Conservation (phyloP, 306 rosid genomes). For the Senna tora region DNA sequence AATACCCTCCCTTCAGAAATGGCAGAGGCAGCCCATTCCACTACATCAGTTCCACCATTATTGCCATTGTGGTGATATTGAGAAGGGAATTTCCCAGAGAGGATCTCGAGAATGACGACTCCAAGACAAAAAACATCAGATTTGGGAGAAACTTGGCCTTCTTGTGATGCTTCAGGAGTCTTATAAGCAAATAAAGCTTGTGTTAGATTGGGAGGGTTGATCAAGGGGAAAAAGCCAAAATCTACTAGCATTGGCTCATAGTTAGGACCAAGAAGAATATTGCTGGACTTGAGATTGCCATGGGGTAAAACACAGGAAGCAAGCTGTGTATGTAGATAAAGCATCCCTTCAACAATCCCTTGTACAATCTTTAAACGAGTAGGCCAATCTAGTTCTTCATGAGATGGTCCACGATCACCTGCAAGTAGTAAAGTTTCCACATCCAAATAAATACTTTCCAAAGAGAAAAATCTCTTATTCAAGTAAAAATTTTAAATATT, state of each 20-base stretch:
- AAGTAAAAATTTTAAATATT: not conserved
- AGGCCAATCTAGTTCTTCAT: conserved; percentile 67
- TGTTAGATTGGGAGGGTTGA: conserved; percentile 42
- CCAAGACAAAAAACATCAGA: conserved; percentile 83
- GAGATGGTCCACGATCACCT: conserved; percentile 75
- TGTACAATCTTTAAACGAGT: conserved; percentile 58
- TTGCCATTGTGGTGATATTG: conserved; percentile 65
- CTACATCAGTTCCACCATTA: conserved; percentile 72
- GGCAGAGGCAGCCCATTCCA: conserved; percentile 63
- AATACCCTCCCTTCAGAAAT: conserved; percentile 59
- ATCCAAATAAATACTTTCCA: too few relatives aligned
- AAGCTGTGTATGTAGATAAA: conserved; percentile 51
- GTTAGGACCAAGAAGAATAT: conserved; percentile 64
- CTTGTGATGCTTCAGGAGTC: conserved; percentile 63
- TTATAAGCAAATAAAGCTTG: conserved; percentile 65
- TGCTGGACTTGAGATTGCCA: conserved; percentile 86
- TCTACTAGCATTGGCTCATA: conserved; percentile 67
- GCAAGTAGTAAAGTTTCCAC: conserved; percentile 7
- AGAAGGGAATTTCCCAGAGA: conserved; percentile 77
- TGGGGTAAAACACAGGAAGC: conserved; percentile 64
- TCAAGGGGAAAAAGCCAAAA: conserved; percentile 55
- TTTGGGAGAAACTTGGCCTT: conserved; percentile 49
- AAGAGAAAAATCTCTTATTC: too few relatives aligned
- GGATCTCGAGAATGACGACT: conserved; percentile 70
- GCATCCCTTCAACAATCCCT: conserved; percentile 76